These are phyloP conservation scores for Fusarium compactum DNA, from an alignment of 2,329 filamentous ascomycete species.

Conservation along the genomic window DNA sequence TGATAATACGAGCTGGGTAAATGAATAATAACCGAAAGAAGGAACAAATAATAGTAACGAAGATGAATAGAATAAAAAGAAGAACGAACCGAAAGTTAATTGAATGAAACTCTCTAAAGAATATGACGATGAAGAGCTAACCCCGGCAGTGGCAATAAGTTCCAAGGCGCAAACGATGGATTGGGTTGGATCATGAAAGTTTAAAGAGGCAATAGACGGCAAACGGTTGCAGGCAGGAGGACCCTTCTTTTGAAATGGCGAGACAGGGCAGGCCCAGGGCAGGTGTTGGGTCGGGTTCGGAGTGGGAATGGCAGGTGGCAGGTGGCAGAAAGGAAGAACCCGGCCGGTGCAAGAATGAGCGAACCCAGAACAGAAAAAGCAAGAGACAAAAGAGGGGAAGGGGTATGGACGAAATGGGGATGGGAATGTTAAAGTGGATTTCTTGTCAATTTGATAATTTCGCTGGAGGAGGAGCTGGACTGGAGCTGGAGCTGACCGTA, in stretches of 20 bases:
- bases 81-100: conserved; percentile 15
- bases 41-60: conserved; percentile 9
- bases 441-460: conserved; percentile 43
- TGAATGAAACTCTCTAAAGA: conserved; percentile 19
- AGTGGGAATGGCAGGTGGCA: conserved; percentile 29
- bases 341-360: conserved; percentile 31
- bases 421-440: conserved; percentile 43
- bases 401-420: conserved; percentile 33
- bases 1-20: conserved; percentile 5
- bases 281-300: conserved; percentile 21
- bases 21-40: background rate
- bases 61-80: conserved; percentile 10
- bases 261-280: conserved; percentile 25
- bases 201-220: conserved; percentile 27
- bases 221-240: conserved; percentile 38
- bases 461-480: conserved; percentile 20
- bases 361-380: conserved; percentile 34
- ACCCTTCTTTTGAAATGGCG: conserved; percentile 29
- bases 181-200: conserved; percentile 20
- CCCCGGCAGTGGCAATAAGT: conserved; percentile 36
- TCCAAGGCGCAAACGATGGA: conserved; percentile 37
- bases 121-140: conserved; percentile 35
- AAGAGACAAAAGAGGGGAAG: conserved; percentile 31
- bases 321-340: conserved; percentile 37
- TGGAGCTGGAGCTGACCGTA: conserved; percentile 11